Percentiles rank a stretch among this genome's conserved stretches.
Conservation (phyloP, 2,329 filamentous ascomycete species). For the Beauveria caledonica region DNA sequence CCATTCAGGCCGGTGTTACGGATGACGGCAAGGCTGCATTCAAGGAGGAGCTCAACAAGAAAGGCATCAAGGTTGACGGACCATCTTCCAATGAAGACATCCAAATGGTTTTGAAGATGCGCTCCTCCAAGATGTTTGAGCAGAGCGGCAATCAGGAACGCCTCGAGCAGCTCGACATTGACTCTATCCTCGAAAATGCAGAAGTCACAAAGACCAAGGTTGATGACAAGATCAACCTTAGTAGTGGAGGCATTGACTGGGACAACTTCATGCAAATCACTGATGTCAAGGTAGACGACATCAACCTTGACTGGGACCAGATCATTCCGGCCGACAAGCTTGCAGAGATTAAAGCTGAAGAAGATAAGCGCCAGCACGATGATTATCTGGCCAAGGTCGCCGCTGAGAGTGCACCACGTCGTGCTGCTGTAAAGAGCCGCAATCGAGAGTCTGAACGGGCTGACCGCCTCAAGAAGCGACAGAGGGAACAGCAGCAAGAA, state of each 20-base stretch:
- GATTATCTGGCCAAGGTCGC: constrained; percentile 74
- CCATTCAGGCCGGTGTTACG: constrained; percentile 92
- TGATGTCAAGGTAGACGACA: constrained; percentile 86
- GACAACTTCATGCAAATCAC: constrained; percentile 98
- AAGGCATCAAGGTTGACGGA: constrained; percentile 64
- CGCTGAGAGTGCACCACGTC: constrained; percentile 78
- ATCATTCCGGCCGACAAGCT: constrained; percentile 94
- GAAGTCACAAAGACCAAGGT: constrained; percentile 96
- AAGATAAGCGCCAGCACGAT: constrained; percentile 75
- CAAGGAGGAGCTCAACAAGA: constrained; percentile 67
- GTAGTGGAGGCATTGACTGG: constrained; percentile 74
- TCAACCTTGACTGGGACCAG: constrained; percentile 85
- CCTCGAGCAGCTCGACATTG: constrained; percentile 93
- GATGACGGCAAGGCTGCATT: constrained; percentile 84
- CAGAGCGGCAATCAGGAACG: constrained; percentile 95
- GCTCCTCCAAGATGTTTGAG: constrained; percentile 99
- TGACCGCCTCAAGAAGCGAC: constrained; percentile 58
- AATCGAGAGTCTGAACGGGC: constrained; percentile 53
- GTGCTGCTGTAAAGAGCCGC: constrained; percentile 52
- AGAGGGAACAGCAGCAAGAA: constrained; percentile 57
- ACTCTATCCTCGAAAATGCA: constrained; percentile 91
- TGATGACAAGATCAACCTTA: constrained; percentile 82
- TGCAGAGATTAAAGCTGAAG: constrained; percentile 80
- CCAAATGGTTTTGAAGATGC: constrained; percentile 90
- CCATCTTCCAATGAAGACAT: constrained; percentile 91